phyloP scores from a whole-genome alignment of 176 grass and related monocot genomes.

The Rhynchospora tenuis region DNA sequence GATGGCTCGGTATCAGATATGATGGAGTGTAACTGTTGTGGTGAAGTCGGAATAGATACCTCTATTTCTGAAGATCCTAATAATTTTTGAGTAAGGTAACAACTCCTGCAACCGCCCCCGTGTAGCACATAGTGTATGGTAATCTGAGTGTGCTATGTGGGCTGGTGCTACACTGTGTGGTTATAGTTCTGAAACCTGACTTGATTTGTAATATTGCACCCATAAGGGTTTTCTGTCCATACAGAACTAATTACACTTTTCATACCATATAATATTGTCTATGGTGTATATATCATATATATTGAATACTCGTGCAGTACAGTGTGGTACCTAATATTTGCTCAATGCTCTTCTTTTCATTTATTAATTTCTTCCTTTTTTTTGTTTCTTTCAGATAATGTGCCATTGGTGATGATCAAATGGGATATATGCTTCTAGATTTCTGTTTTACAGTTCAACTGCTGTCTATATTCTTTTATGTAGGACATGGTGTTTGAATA shows the following conservation, averaged over 20 bases:
- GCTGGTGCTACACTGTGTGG: no score
- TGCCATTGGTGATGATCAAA: background rate
- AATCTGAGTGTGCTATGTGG: no score
- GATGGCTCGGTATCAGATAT: slow-evolving; percentile 40
- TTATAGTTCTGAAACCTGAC: no score
- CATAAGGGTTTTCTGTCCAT: background rate
- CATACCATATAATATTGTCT: background rate
- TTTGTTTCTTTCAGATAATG: background rate
- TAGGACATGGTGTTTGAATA: background rate
- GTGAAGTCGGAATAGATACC: slow-evolving; percentile 39
- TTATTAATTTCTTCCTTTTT: background rate
- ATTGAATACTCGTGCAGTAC: background rate
- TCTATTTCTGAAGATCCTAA: background rate
- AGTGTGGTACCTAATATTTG: background rate
- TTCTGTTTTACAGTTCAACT: background rate
- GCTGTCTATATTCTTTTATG: background rate
- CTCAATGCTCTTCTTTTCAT: background rate
- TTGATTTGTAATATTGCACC: no score
- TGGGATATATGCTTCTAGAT: background rate
- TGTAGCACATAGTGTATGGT: no score
- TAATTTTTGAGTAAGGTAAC: no score
- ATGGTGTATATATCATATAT: no score
- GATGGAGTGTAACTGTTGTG: slow-evolving; percentile 81
- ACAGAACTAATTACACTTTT: background rate
- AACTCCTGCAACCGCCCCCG: no score